Evolutionary conservation across 352 stramenopile genomes (phyloP).

Genomic region (Phytophthora hybrid): DNA sequence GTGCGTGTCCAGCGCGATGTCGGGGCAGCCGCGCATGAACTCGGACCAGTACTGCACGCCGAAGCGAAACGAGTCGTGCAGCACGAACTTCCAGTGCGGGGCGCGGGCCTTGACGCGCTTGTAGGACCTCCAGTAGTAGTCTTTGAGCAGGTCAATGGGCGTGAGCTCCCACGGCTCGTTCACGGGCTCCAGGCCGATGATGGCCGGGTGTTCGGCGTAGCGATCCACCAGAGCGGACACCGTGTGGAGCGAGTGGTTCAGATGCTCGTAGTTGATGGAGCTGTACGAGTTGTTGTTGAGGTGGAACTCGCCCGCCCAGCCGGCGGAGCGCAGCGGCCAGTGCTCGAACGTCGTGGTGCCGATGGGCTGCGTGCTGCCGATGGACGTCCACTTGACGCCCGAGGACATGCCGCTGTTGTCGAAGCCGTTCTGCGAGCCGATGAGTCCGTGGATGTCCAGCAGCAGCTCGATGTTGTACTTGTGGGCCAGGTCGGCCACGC

Average conservation of each 20-base stretch:
- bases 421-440: slow-evolving; percentile 96
- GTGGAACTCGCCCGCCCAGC: slow-evolving; percentile 94
- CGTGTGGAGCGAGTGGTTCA: slow-evolving; percentile 91
- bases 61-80: slow-evolving; percentile 42
- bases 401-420: slow-evolving; percentile 92
- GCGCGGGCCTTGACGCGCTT: slow-evolving; percentile 92
- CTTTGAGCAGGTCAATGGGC: slow-evolving; percentile 90
- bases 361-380: slow-evolving; percentile 36
- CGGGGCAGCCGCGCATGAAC: slow-evolving; percentile 85
- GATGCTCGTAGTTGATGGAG: slow-evolving; percentile 91
- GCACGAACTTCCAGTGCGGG: slow-evolving; percentile 91
- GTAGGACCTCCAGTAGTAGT: slow-evolving; percentile 97
- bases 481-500: slow-evolving; percentile 83
- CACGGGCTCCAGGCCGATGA: slow-evolving; percentile 93
- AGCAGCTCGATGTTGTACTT: slow-evolving; percentile 92
- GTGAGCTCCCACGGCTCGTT: slow-evolving; percentile 97
- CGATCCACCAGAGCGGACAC: slow-evolving; percentile 88
- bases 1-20: slow-evolving; percentile 96
- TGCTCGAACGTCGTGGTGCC: slow-evolving; percentile 56
- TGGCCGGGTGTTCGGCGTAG: slow-evolving; percentile 89
- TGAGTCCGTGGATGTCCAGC: slow-evolving; percentile 94
- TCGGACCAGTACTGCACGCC: slow-evolving; percentile 37
- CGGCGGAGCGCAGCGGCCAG: slow-evolving; percentile 90
- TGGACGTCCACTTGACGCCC: slow-evolving; percentile 37
- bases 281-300: slow-evolving; percentile 83